phyloP scores from a whole-genome alignment of 1,284 basidiomycete species.

The Singerocomus inundabilis region DNA sequence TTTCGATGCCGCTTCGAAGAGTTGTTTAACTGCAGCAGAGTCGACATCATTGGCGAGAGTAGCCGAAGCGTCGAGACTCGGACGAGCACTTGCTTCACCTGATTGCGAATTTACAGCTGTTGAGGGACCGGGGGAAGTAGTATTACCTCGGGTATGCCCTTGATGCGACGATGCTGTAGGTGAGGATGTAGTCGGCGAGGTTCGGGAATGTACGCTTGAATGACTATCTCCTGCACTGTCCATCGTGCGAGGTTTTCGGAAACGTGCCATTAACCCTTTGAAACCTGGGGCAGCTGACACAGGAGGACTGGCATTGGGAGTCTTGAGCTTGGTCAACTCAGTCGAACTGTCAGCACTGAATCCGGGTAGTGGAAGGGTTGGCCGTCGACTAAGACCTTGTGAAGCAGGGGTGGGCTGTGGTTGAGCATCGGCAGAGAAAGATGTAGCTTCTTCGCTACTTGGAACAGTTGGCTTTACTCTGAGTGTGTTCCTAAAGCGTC shows the following conservation, averaged over 20 bases:
- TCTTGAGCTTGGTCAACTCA: slow-evolving; percentile 52
- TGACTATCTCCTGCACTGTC: slow-evolving; percentile 32
- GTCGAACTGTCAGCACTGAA: slow-evolving; percentile 45
- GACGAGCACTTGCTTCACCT: slow-evolving; percentile 21
- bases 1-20: slow-evolving; percentile 71
- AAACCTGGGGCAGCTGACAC: slow-evolving; percentile 69
- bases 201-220: slow-evolving; percentile 32
- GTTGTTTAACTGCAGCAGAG: slow-evolving; percentile 52
- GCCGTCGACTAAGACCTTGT: slow-evolving; percentile 41
- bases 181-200: slow-evolving; percentile 31
- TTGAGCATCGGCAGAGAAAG: slow-evolving; percentile 42
- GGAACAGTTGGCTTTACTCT: slow-evolving; percentile 54
- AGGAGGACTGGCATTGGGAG: slow-evolving; percentile 55
- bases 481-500: slow-evolving; percentile 66
- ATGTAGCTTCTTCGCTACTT: slow-evolving; percentile 52
- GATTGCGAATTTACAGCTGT: slow-evolving; percentile 1
- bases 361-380: slow-evolving; percentile 35
- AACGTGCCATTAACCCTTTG: slow-evolving; percentile 76
- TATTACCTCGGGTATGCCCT: slow-evolving; percentile 28
- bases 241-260: slow-evolving; percentile 61
- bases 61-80: slow-evolving; percentile 26
- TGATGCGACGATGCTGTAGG: slow-evolving; percentile 35
- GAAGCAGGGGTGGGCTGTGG: slow-evolving; percentile 33
- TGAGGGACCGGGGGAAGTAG: slow-evolving; percentile 11
- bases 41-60: slow-evolving; percentile 21